A percentile compares a stretch with the other conserved stretches of the same genome.
Evolutionary conservation across 495 filamentous ascomycete genomes (phyloP).

Genomic region (Pyrenula massariospora): DNA sequence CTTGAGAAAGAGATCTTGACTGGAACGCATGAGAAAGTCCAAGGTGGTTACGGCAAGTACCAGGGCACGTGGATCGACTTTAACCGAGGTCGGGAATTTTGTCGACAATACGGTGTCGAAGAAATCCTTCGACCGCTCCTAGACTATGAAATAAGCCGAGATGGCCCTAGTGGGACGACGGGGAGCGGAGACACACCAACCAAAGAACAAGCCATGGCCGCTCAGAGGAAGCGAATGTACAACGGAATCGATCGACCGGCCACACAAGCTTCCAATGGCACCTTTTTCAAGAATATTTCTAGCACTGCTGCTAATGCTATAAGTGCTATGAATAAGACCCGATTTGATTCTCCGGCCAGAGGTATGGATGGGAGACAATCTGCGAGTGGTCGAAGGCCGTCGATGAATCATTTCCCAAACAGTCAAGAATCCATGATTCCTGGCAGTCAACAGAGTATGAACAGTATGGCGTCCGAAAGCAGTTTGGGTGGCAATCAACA

Average conservation of each 20-base stretch:
- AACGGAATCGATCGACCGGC: conserved; percentile 54
- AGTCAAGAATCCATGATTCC: conserved; percentile 50
- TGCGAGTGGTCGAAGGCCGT: conserved; percentile 36
- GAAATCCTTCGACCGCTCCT: conserved; percentile 73
- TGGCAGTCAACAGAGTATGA: conserved; percentile 59
- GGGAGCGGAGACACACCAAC: conserved; percentile 76
- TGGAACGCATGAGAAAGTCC: conserved; percentile 95
- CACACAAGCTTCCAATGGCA: conserved; percentile 56
- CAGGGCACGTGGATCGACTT: conserved; percentile 98
- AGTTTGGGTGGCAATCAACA: conserved; percentile 45
- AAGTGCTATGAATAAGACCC: conserved; percentile 88
- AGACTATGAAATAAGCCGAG: conserved; percentile 76
- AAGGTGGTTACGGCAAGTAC: conserved; percentile 97
- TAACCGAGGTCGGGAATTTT: conserved; percentile 80
- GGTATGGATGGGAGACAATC: conserved; percentile 37
- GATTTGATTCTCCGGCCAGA: conserved; percentile 75
- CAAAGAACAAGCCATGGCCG: conserved; percentile 99
- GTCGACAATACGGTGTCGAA: conserved; percentile 86
- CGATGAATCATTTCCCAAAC: conserved; percentile 46
- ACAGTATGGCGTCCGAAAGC: conserved; percentile 48
- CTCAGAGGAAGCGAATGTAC: conserved; percentile 85
- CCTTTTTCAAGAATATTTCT: conserved; percentile 94
- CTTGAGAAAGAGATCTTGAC: conserved; percentile 94
- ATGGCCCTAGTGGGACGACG: conserved; percentile 49
- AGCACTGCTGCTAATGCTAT: conserved; percentile 83